Conservation (phyloP, 139 green algal genomes). For the Nannochloris sp. region DNA sequence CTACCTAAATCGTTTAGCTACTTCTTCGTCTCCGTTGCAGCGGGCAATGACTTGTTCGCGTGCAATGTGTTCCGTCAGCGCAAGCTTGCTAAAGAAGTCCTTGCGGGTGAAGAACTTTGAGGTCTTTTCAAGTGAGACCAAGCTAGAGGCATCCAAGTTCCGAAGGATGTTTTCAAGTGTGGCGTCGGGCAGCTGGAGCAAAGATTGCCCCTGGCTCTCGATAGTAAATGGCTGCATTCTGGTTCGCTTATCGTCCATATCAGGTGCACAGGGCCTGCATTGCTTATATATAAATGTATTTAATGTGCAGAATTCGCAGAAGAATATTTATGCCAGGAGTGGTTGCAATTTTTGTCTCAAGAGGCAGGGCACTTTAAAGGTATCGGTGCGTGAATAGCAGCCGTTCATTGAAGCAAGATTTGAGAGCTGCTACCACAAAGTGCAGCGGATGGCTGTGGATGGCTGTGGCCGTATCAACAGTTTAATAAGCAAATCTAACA, state of each 20-base stretch:
- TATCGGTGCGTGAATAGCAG: too few species aligned
- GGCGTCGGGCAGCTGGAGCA: slow-evolving; percentile 9
- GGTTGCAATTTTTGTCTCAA: too few species aligned
- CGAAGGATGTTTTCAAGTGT: slow-evolving; percentile 1
- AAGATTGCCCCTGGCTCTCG: neutral
- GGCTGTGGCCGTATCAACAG: too few species aligned
- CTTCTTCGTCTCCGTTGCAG: neutral
- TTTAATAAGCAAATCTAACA: too few species aligned
- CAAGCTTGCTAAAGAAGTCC: neutral
- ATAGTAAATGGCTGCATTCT: neutral
- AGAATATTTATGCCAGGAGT: too few species aligned
- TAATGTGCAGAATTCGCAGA: too few species aligned
- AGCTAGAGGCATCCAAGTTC: slow-evolving; percentile 5
- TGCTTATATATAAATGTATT: too few species aligned
- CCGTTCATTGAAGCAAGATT: too few species aligned
- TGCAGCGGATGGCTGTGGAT: too few species aligned
- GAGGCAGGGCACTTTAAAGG: too few species aligned
- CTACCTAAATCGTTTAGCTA: slow-evolving; percentile 23
- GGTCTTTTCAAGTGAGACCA: slow-evolving; percentile 3
- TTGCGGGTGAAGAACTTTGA: slow-evolving; percentile 5
- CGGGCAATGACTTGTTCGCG: neutral
- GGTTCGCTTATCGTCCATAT: neutral
- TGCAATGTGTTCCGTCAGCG: slow-evolving; percentile 14
- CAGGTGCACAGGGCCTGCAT: too few species aligned
- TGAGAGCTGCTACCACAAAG: too few species aligned